Base-by-base conservation (phyloP, 352 stramenopile species). In the Phytophthora colocasiae region DNA sequence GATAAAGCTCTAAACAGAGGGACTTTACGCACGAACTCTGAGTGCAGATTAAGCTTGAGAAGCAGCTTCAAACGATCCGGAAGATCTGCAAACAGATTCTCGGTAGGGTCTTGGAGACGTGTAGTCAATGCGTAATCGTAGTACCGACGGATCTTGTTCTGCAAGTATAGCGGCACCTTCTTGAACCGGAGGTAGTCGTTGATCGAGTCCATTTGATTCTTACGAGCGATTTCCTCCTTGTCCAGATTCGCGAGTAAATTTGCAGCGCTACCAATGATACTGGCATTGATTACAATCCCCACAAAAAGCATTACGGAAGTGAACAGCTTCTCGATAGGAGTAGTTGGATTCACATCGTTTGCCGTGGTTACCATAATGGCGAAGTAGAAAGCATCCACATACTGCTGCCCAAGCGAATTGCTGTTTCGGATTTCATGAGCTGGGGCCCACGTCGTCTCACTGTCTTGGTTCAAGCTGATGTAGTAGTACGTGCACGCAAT, bases 151-250 rank as follows among this genome's bases (percentile, higher is more conserved):
- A 92, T 94, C 54, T 90, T 87, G 46, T 94, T 79, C 55, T 93
- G 85, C 11, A 92, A 60, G 27, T 38, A 40, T 31, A 86, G 58
- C 3, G 81, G 83, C 22, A 92, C 76, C 69, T 94, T 92, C 61
- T 91, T 90, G 61, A 94, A 94, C 9, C 83, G 81, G 49, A 94
- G 71, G 58, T 91, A 92, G 59, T 89, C 82, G 59, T 94, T 92
- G 44, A 94, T 91, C 9, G 63, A 80, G 63, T 92, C 83, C 69
- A 94, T 86, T 44, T 94, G 81, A 46, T 88, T 84, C 60, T 94
- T 92, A 6, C 85, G 82, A 0, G 81, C 81, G 15, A 92, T 90
- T 48, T 85, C 78, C 10, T 80, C 78, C 27, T 91, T 90, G 73
- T 92, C 81, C 32, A 94, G 56, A 40, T 94, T 94, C 6, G 81